These are phyloP conservation scores for Mayamaea pseudoterrestris DNA, from an alignment of 108 stramenopile species.

Conservation along the genomic window DNA sequence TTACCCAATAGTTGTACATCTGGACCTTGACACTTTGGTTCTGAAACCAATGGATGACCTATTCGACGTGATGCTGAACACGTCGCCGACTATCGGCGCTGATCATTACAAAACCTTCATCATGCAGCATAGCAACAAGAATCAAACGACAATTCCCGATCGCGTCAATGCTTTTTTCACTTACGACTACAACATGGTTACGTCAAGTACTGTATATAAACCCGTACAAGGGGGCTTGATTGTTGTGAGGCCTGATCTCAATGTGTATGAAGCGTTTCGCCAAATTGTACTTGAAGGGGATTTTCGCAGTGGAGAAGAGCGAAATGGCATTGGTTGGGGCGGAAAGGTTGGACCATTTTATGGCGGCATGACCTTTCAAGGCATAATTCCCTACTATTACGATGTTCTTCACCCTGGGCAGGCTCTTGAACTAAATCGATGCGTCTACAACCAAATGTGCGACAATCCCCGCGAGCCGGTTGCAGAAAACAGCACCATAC, in stretches of 20 bases:
- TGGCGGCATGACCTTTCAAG: conserved; percentile 59
- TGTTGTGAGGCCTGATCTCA: conserved; percentile 22
- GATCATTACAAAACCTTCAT: conserved; percentile 12
- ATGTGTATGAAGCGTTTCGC: conserved; percentile 29
- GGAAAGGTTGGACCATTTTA: conserved; percentile 21
- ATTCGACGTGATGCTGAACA: conserved; percentile 43
- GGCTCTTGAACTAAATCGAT: conserved; percentile 48
- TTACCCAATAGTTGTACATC: conserved; percentile 38
- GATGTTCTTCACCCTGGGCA: conserved; percentile 27
- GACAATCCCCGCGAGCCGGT: conserved; percentile 2
- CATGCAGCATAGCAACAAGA: conserved; percentile 24
- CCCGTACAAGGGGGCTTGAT: conserved; percentile 50
- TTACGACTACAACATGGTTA: conserved; percentile 29
- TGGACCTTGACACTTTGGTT: conserved; percentile 47
- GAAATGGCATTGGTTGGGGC: conserved; percentile 37
- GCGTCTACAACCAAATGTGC: conserved; percentile 39
- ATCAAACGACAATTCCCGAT: conserved; percentile 22
- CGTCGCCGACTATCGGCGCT: conserved; percentile 2
- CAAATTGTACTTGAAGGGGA: conserved; percentile 35
- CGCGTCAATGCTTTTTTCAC: conserved; percentile 38
- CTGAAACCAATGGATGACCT: conserved; percentile 50
- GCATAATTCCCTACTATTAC: conserved; percentile 51
- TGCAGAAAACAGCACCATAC: conserved; percentile 28
- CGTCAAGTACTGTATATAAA: conserved; percentile 26
- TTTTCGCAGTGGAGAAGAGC: conserved; percentile 25